A percentile compares a stretch with the other conserved stretches of the same genome.
Evolutionary conservation across 345 rosid species (phyloP).

Genomic region (Heritiera fomes): DNA sequence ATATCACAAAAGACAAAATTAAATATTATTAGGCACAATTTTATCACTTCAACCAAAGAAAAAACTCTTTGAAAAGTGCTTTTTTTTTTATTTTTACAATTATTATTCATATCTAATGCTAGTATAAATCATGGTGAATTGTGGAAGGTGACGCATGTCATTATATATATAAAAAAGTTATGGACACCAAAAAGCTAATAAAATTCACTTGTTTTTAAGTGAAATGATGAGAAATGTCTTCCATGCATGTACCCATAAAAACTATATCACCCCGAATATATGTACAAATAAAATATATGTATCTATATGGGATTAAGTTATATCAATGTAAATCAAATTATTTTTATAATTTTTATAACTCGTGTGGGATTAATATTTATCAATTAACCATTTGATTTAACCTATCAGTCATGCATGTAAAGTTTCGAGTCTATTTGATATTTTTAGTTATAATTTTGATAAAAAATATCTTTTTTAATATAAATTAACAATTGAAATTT

Average conservation of each 20-base stretch:
- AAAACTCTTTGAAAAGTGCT: background rate
- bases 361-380: too few relatives aligned
- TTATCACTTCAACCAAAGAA: background rate
- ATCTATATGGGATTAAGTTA: too few relatives aligned
- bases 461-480: too few relatives aligned
- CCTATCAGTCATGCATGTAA: too few relatives aligned
- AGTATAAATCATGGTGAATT: background rate
- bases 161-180: background rate
- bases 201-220: constrained; percentile 20
- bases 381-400: too few relatives aligned
- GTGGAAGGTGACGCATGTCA: constrained; percentile 2
- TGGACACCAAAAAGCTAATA: constrained; percentile 15
- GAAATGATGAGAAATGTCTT: constrained; percentile 15
- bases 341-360: too few relatives aligned
- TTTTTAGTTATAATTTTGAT: too few relatives aligned
- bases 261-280: background rate
- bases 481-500: too few relatives aligned
- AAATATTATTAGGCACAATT: constrained; percentile 10
- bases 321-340: too few relatives aligned
- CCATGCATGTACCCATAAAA: constrained; percentile 10
- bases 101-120: background rate
- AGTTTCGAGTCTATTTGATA: too few relatives aligned
- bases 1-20: background rate
- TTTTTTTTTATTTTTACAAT: background rate
- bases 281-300: too few relatives aligned